phyloP scores from a whole-genome alignment of 441 rosid genomes.

The Breynia disticha region DNA sequence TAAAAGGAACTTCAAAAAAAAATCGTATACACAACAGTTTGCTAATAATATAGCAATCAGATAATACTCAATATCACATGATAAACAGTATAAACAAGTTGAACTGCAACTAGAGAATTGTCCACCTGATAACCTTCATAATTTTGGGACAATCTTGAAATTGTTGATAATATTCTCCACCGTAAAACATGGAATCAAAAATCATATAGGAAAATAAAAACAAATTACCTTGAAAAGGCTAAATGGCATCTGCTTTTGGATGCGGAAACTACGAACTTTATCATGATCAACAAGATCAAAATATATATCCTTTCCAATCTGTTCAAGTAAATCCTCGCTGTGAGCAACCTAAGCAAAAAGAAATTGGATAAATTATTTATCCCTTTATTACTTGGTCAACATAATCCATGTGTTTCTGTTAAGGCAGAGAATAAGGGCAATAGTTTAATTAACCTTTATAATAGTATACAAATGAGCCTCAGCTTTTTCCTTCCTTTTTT shows the following conservation, averaged over 20 bases:
- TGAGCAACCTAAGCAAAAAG: slow-evolving; percentile 58
- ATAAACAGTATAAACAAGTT: no score
- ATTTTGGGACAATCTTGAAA: no score
- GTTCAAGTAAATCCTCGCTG: slow-evolving; percentile 65
- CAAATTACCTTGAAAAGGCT: slow-evolving; percentile 57
- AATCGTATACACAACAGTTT: no score
- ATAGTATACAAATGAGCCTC: slow-evolving; percentile 87
- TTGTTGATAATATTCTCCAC: no score
- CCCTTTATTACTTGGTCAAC: background rate
- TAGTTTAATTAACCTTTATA: slow-evolving; percentile 49
- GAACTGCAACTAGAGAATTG: no score
- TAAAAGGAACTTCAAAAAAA: no score
- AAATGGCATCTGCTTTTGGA: slow-evolving; percentile 74
- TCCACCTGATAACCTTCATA: no score
- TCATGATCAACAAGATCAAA: slow-evolving; percentile 96
- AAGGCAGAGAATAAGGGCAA: no score
- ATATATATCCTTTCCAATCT: slow-evolving; percentile 74
- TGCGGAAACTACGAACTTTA: slow-evolving; percentile 73
- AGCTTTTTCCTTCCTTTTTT: slow-evolving; percentile 76
- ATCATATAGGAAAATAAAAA: background rate
- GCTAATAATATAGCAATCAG: no score
- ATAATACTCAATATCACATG: no score
- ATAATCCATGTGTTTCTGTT: no score
- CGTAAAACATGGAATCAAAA: no score
- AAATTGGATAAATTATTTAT: slow-evolving; percentile 4